Evolutionary conservation across 148 eudicot genomes (phyloP).

Genomic region (Rhododendron williamsianum): DNA sequence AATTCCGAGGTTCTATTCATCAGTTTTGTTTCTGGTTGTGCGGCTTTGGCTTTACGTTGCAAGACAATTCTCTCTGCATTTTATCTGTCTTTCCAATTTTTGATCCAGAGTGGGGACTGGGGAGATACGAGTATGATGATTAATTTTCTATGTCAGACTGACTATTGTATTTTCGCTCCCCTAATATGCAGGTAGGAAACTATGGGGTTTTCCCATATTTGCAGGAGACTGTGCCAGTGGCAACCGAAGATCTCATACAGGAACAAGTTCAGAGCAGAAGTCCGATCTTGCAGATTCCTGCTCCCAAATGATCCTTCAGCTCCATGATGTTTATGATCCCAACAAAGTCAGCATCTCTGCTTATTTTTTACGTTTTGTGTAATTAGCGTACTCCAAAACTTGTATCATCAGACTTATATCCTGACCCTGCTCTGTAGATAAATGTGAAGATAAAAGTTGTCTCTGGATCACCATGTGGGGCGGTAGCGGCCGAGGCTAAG

Average conservation of each 20-base stretch:
- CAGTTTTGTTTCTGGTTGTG: background rate
- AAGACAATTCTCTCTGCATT: background rate
- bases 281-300: constrained; percentile 79
- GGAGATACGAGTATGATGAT: background rate
- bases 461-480: constrained; percentile 68
- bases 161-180: background rate
- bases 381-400: background rate
- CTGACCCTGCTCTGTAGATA: constrained; percentile 34
- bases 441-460: constrained; percentile 88
- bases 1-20: background rate
- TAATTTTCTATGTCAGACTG: background rate
- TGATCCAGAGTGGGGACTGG: background rate
- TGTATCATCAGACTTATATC: background rate
- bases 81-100: background rate
- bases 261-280: constrained; percentile 69
- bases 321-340: constrained; percentile 93
- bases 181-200: constrained; percentile 51
- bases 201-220: constrained; percentile 90
- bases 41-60: no score
- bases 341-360: constrained; percentile 50
- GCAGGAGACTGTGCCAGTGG: constrained; percentile 91
- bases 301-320: constrained; percentile 97
- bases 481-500: constrained; percentile 87
- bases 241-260: constrained; percentile 48
- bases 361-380: background rate